These are phyloP conservation scores for Rosa rugosa DNA, from an alignment of 306 rosid species.

Conservation along the genomic window DNA sequence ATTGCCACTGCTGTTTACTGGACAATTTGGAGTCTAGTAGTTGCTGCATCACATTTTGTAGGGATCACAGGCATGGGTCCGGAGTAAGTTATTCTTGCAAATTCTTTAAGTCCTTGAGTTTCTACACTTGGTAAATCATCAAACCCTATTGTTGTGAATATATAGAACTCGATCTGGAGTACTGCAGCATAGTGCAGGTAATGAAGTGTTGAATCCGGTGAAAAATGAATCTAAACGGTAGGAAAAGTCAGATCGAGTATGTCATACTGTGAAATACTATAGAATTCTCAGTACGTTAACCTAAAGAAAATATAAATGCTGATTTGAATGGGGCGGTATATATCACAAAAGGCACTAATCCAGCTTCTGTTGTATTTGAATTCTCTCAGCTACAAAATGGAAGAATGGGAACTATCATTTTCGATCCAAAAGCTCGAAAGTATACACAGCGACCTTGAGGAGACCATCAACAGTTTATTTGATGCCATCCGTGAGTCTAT, in stretches of 20 bases:
- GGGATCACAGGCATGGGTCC: conserved; percentile 43
- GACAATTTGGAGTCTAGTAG: conserved; percentile 57
- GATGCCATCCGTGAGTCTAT: conserved; percentile 12
- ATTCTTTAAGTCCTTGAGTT: not conserved
- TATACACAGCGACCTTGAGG: conserved; percentile 47
- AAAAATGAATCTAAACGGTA: not conserved
- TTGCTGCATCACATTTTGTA: conserved; percentile 46
- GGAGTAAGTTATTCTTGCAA: conserved; percentile 31
- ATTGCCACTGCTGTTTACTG: conserved; percentile 68
- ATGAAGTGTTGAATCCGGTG: not conserved
- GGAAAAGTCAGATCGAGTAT: not conserved
- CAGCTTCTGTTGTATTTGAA: not conserved
- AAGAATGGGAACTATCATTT: conserved; percentile 70
- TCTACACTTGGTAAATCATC: not conserved
- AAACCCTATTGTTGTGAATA: not conserved
- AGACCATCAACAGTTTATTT: not conserved
- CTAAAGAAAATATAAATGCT: not conserved
- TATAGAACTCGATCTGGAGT: not conserved
- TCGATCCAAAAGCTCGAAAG: conserved; percentile 56
- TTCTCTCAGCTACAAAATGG: conserved; percentile 42
- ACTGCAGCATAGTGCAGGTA: not conserved
- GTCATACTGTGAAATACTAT: not conserved
- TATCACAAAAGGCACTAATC: not conserved
- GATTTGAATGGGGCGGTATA: not conserved
- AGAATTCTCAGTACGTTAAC: not conserved